Percentiles rank a stretch among this genome's conserved stretches.
These are phyloP conservation scores for Citrus mangshanensis DNA, from an alignment of 345 rosid species.

Conservation along the genomic window DNA sequence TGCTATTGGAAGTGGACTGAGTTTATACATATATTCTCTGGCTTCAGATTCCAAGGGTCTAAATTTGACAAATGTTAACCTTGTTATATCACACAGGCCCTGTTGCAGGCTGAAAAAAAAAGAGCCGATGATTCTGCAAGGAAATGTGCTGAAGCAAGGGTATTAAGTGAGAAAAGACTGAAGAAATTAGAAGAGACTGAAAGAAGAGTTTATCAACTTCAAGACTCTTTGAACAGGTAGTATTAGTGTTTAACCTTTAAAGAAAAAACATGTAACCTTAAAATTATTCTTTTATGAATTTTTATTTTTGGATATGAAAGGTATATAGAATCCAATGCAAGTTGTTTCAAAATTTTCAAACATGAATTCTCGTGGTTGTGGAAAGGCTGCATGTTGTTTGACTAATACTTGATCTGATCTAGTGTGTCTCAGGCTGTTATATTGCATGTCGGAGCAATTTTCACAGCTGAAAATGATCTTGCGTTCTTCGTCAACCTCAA, in stretches of 20 bases:
- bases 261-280: neutral
- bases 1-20: neutral
- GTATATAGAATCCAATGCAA: no score
- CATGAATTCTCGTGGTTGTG: neutral
- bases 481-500: conserved; percentile 46
- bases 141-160: conserved; percentile 56
- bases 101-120: conserved; percentile 57
- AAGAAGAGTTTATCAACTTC: conserved; percentile 66
- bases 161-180: conserved; percentile 62
- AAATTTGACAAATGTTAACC: neutral
- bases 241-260: conserved; percentile 17
- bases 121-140: conserved; percentile 76
- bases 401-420: conserved; percentile 59
- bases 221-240: conserved; percentile 83
- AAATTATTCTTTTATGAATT: neutral
- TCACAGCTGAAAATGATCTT: conserved; percentile 68
- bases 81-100: conserved; percentile 34
- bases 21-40: neutral
- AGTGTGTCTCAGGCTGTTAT: conserved; percentile 84
- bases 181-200: conserved; percentile 76
- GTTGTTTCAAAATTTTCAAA: neutral
- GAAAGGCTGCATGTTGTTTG: conserved; percentile 26
- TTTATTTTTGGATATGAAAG: neutral
- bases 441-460: conserved; percentile 82
- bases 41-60: neutral